Percentiles rank a stretch among this genome's conserved stretches.
Conservation (phyloP, 2,329 filamentous ascomycete genomes). For the Colletotrichum sp. region DNA sequence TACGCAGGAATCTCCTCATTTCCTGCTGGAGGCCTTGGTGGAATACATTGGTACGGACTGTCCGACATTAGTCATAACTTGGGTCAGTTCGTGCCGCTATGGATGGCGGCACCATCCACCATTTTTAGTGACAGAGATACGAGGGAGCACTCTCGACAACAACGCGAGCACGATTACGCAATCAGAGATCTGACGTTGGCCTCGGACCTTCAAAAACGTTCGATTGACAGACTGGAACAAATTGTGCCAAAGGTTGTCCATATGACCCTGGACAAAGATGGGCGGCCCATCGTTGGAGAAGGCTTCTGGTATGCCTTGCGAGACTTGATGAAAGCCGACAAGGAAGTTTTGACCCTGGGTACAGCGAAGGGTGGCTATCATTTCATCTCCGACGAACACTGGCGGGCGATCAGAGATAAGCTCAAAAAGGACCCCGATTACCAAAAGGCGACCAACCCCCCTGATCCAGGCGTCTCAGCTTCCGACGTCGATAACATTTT, state of each 20-base stretch:
- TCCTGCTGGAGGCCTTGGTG: neutral
- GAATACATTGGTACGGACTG: constrained; percentile 28
- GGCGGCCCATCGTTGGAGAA: constrained; percentile 58
- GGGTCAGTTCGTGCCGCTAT: constrained; percentile 31
- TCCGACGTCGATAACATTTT: constrained; percentile 32
- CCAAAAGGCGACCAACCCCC: constrained; percentile 31
- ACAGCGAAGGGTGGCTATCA: constrained; percentile 40
- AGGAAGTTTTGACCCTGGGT: constrained; percentile 51
- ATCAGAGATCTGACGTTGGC: constrained; percentile 33
- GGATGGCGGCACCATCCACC: constrained; percentile 10
- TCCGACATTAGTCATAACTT: constrained; percentile 27
- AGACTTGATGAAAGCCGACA: constrained; percentile 56
- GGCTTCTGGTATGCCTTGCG: constrained; percentile 71
- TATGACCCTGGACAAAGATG: constrained; percentile 56
- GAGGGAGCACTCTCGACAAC: neutral
- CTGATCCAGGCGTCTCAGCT: constrained; percentile 2
- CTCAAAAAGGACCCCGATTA: constrained; percentile 40
- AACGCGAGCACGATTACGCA: constrained; percentile 32
- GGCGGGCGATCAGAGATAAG: constrained; percentile 49
- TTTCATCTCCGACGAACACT: constrained; percentile 50
- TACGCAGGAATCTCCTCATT: neutral
- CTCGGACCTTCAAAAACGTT: constrained; percentile 37
- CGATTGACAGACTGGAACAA: constrained; percentile 48
- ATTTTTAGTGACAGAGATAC: constrained; percentile 13
- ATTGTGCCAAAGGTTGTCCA: constrained; percentile 63